phyloP scores from a whole-genome alignment of 2,329 filamentous ascomycete genomes.

The Incumbomyces lentus region DNA sequence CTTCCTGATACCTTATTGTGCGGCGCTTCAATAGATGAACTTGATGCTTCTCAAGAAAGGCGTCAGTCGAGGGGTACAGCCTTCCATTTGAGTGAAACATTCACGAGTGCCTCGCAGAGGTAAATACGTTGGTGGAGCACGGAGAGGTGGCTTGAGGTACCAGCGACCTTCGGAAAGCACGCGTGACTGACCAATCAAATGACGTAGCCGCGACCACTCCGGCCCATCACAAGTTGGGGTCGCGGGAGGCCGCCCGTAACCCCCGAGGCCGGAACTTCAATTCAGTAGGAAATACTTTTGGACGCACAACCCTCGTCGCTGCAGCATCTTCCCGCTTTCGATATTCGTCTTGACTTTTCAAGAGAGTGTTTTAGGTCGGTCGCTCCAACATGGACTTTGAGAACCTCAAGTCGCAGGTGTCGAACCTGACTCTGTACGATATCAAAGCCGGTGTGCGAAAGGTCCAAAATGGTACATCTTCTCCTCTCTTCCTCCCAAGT shows the following conservation, averaged over 20 bases:
- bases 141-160: too few species aligned
- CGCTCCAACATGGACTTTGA: constrained; percentile 66
- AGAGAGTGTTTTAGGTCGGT: neutral
- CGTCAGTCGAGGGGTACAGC: too few species aligned
- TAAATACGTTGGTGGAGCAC: too few species aligned
- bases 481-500: constrained; percentile 22
- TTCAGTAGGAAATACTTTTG: neutral
- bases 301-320: neutral
- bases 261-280: neutral
- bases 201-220: neutral
- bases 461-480: constrained; percentile 73
- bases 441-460: constrained; percentile 90
- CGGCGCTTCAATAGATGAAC: too few species aligned
- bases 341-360: neutral
- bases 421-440: constrained; percentile 88
- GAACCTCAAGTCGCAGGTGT: constrained; percentile 74
- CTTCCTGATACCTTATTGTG: too few species aligned
- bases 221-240: too few species aligned
- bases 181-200: constrained; percentile 1
- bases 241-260: neutral
- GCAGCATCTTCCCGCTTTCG: neutral
- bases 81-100: too few species aligned
- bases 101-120: too few species aligned
- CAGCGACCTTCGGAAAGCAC: too few species aligned
- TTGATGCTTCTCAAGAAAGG: too few species aligned